These are phyloP conservation scores for Pythium periplocum DNA, from an alignment of 352 stramenopile species.

Conservation along the genomic window DNA sequence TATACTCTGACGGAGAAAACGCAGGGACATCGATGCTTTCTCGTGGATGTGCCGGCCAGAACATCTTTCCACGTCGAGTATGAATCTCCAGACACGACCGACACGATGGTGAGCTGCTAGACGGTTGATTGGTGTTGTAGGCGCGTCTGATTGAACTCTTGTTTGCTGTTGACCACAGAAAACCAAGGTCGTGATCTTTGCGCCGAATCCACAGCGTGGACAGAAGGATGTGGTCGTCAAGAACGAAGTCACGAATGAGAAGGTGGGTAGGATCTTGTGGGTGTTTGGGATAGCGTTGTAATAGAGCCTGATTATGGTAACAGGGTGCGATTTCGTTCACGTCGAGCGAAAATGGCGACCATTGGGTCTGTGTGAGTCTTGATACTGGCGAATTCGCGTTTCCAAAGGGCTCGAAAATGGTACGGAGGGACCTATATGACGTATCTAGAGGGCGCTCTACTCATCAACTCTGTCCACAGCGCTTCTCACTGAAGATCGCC, in stretches of 20 bases:
- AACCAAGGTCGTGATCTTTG: constrained; percentile 58
- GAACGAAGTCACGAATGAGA: constrained; percentile 45
- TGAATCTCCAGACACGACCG: constrained; percentile 78
- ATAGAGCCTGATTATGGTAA: background rate
- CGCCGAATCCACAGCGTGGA: constrained; percentile 30
- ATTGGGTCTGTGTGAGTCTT: constrained; percentile 73
- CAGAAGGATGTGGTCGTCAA: constrained; percentile 48
- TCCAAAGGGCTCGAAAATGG: constrained; percentile 57
- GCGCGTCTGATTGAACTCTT: background rate
- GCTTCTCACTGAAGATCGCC: constrained; percentile 57
- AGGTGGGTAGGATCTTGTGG: constrained; percentile 22
- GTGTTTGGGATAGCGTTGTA: no score
- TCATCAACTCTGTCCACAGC: constrained; percentile 18
- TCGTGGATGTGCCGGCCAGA: constrained; percentile 67
- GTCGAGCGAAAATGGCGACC: constrained; percentile 51
- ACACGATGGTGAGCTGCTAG: constrained; percentile 41
- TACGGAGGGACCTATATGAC: constrained; percentile 7
- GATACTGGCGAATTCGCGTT: constrained; percentile 61
- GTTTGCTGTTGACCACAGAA: constrained; percentile 26
- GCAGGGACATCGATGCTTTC: constrained; percentile 56
- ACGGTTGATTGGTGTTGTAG: background rate
- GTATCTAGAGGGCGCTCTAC: no score
- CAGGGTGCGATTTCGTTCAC: constrained; percentile 68
- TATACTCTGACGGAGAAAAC: constrained; percentile 20
- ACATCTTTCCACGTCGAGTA: constrained; percentile 80